These are phyloP conservation scores for Caulochytrium protostelioides DNA, from an alignment of 371 early-diverging fungal species.

Conservation along the genomic window DNA sequence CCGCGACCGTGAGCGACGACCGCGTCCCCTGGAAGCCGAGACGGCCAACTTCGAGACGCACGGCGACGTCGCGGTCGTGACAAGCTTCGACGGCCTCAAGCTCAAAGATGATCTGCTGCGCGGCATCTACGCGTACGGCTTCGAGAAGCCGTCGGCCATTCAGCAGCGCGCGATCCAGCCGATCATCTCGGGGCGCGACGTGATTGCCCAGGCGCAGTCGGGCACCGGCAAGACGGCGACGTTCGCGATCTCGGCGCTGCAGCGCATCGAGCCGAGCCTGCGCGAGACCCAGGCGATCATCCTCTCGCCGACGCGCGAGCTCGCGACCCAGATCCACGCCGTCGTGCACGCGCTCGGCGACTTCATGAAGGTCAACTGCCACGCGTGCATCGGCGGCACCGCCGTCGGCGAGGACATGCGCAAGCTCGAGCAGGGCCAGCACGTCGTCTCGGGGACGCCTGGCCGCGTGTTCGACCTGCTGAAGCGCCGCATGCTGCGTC, in stretches of 20 bases:
- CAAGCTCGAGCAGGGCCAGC: constrained; percentile 65
- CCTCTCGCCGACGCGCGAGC: constrained; percentile 95
- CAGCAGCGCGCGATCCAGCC: constrained; percentile 94
- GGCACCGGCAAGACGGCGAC: constrained; percentile 99
- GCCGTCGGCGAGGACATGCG: constrained; percentile 74
- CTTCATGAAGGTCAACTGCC: constrained; percentile 81
- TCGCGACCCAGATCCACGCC: constrained; percentile 90
- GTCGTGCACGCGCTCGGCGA: constrained; percentile 81
- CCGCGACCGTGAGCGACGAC: too few species aligned
- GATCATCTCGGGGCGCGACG: constrained; percentile 79
- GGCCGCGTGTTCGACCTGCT: constrained; percentile 99
- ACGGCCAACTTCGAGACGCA: constrained; percentile 1
- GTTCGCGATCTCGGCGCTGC: constrained; percentile 93
- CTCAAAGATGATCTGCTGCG: constrained; percentile 86
- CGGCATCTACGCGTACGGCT: constrained; percentile 91
- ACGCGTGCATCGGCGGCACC: constrained; percentile 96
- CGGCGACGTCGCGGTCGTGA: constrained; percentile 44
- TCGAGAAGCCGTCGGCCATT: constrained; percentile 86
- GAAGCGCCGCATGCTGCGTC: constrained; percentile 60
- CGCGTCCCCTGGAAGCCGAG: background rate
- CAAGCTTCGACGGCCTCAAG: constrained; percentile 77
- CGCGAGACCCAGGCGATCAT: constrained; percentile 91
- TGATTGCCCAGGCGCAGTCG: constrained; percentile 98
- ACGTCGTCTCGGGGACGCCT: constrained; percentile 97
- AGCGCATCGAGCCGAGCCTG: constrained; percentile 62